phyloP scores from a whole-genome alignment of 1,284 basidiomycete genomes.

The Boletellus deceptivus region DNA sequence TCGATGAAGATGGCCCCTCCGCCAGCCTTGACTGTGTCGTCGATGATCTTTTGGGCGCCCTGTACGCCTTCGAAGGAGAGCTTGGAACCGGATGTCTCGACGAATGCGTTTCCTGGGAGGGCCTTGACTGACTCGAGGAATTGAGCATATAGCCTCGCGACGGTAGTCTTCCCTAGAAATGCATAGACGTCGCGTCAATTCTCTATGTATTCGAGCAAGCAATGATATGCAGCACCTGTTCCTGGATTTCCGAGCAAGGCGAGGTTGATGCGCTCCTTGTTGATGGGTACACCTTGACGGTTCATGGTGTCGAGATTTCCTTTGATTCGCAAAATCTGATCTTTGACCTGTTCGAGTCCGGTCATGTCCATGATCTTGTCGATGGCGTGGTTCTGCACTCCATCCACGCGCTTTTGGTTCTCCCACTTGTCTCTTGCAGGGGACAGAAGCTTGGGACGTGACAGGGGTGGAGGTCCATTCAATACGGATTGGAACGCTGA shows the following conservation, averaged over 20 bases:
- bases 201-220: not conserved
- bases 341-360: slow-evolving; percentile 56
- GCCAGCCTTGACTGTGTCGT: slow-evolving; percentile 46
- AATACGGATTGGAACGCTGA: not conserved
- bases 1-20: slow-evolving; percentile 67
- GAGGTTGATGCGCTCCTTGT: slow-evolving; percentile 53
- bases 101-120: slow-evolving; percentile 52
- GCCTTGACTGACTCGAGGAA: slow-evolving; percentile 55
- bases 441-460: slow-evolving; percentile 28
- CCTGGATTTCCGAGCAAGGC: slow-evolving; percentile 61
- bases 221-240: slow-evolving; percentile 43
- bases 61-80: slow-evolving; percentile 55
- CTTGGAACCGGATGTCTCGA: slow-evolving; percentile 61
- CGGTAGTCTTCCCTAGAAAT: slow-evolving; percentile 60
- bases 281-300: slow-evolving; percentile 45
- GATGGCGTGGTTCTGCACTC: slow-evolving; percentile 44
- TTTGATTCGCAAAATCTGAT: slow-evolving; percentile 48
- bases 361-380: slow-evolving; percentile 59
- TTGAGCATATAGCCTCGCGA: slow-evolving; percentile 61
- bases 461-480: slow-evolving; percentile 3
- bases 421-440: slow-evolving; percentile 46
- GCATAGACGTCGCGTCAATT: not conserved
- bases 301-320: slow-evolving; percentile 47
- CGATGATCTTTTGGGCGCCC: slow-evolving; percentile 49
- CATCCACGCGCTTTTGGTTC: slow-evolving; percentile 46